Evolutionary conservation across 345 rosid genomes (phyloP).

Genomic region (Eucalyptus virginea): DNA sequence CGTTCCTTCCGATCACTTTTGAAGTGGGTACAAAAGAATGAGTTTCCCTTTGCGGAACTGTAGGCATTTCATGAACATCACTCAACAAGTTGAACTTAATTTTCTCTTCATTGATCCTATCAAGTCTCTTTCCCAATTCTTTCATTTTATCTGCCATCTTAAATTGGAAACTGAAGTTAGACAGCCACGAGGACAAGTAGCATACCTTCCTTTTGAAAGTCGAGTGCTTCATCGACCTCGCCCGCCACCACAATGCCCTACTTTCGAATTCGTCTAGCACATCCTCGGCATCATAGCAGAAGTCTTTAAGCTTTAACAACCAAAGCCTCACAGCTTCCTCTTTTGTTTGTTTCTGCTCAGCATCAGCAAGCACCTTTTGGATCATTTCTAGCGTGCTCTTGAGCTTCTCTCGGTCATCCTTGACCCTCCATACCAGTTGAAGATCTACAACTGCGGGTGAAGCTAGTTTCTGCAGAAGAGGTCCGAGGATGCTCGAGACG

Average conservation of each 20-base stretch:
- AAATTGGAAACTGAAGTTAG: too few relatives aligned
- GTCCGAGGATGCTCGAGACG: not conserved
- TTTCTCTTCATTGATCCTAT: too few relatives aligned
- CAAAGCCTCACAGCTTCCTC: not conserved
- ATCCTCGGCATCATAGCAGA: conserved; percentile 1
- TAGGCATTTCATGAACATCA: too few relatives aligned
- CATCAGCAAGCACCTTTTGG: not conserved
- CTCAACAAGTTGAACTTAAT: too few relatives aligned
- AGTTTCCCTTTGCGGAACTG: too few relatives aligned
- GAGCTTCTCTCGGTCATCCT: not conserved
- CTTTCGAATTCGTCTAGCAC: not conserved
- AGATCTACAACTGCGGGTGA: not conserved
- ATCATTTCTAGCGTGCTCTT: not conserved
- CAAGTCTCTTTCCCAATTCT: too few relatives aligned
- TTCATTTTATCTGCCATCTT: too few relatives aligned
- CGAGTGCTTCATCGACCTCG: not conserved
- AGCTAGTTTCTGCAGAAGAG: not conserved
- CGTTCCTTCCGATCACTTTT: too few relatives aligned
- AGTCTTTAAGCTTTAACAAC: not conserved
- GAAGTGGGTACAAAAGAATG: too few relatives aligned
- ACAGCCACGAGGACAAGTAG: too few relatives aligned
- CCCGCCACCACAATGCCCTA: not conserved
- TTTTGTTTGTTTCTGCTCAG: not conserved
- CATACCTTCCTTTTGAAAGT: too few relatives aligned
- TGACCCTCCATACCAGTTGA: not conserved